Evolutionary conservation across 2,329 filamentous ascomycete genomes (phyloP).

Genomic region (Septoria linicola): DNA sequence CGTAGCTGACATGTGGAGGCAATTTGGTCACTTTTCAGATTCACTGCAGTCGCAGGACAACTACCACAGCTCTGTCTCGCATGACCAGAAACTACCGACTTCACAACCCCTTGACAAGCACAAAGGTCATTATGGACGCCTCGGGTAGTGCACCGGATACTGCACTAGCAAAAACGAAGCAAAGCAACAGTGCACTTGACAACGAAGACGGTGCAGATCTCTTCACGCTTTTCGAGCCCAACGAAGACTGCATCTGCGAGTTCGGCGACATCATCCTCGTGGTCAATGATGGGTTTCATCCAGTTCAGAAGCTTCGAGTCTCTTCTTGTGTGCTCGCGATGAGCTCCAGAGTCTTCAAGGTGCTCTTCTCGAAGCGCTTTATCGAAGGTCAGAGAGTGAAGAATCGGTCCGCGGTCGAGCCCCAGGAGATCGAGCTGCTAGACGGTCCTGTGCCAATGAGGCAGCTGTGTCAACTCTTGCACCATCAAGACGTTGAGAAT

Average conservation of each 20-base stretch:
- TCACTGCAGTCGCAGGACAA: no score
- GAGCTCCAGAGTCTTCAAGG: slow-evolving; percentile 19
- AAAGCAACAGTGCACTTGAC: no score
- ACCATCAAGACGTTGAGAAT: slow-evolving; percentile 5
- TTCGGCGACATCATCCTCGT: slow-evolving; percentile 26
- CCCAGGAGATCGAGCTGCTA: slow-evolving; percentile 15
- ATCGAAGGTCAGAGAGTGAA: slow-evolving; percentile 13
- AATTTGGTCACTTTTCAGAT: no score
- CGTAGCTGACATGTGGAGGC: no score
- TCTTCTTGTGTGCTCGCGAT: slow-evolving; percentile 24
- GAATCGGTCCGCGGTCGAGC: not conserved
- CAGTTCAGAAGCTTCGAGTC: slow-evolving; percentile 18
- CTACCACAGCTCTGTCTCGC: no score
- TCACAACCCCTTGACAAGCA: not conserved
- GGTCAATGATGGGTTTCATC: slow-evolving; percentile 19
- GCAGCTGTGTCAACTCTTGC: slow-evolving; percentile 16
- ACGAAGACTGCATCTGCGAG: slow-evolving; percentile 16
- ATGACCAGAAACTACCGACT: not conserved
- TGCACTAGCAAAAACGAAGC: no score
- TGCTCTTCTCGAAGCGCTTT: slow-evolving; percentile 23
- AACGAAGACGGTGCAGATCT: no score
- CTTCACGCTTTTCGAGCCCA: slow-evolving; percentile 14
- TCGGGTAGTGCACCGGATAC: no score
- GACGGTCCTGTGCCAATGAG: slow-evolving; percentile 15
- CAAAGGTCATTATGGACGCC: no score